Conservation (phyloP, 148 eudicot genomes). For the Chenopodium berlandieri region DNA sequence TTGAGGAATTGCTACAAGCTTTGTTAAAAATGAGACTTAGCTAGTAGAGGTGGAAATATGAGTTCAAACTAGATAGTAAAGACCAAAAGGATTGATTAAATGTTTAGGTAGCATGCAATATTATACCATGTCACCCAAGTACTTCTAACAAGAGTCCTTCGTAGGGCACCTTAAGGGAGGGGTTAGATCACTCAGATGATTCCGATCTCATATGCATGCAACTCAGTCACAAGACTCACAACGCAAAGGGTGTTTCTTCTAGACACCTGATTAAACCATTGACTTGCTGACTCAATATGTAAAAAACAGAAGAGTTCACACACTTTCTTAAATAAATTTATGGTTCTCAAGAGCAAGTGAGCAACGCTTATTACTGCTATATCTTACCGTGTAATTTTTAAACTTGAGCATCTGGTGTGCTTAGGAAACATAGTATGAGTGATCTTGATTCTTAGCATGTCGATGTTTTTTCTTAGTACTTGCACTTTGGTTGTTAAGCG, state of each 20-base stretch:
- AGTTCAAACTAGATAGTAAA: background rate
- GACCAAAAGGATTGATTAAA: background rate
- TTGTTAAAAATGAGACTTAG: background rate
- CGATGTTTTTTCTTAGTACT: background rate
- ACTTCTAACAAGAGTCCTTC: background rate
- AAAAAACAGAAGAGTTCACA: background rate
- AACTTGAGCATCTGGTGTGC: background rate
- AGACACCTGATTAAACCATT: background rate
- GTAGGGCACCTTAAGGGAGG: background rate
- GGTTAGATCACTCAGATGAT: background rate
- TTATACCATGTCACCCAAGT: background rate
- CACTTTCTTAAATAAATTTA: background rate
- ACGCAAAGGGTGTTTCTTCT: background rate
- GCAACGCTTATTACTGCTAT: background rate
- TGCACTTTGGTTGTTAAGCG: background rate
- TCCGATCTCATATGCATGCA: background rate
- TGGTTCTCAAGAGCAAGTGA: background rate
- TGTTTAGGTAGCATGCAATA: background rate
- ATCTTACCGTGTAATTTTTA: background rate
- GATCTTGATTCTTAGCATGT: background rate
- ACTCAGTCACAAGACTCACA: background rate
- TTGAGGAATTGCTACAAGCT: background rate
- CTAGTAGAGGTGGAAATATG: background rate
- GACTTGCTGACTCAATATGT: background rate
- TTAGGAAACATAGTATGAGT: background rate